These are phyloP conservation scores for Flaveria floridana DNA, from an alignment of 140 eudicot species.

Conservation along the genomic window DNA sequence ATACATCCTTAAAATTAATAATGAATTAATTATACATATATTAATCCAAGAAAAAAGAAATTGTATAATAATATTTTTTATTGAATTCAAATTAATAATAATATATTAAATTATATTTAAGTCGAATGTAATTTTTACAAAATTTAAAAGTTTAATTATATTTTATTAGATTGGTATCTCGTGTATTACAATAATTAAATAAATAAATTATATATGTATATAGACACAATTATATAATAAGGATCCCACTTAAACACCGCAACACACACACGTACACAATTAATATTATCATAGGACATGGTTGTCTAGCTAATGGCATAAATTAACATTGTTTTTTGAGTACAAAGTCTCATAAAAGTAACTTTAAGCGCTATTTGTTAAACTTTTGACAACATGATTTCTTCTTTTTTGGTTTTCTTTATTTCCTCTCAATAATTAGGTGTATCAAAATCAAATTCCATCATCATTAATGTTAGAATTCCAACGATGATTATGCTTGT, in stretches of 20 bases:
- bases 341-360: slow-evolving; percentile 32
- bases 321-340: slow-evolving; percentile 24
- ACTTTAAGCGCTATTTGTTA: slow-evolving; percentile 29
- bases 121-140: too few relatives aligned
- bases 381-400: slow-evolving; percentile 23
- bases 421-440: slow-evolving; percentile 23
- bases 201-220: neutral
- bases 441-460: slow-evolving; percentile 15
- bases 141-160: too few relatives aligned
- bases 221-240: slow-evolving; percentile 23
- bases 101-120: too few relatives aligned
- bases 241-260: slow-evolving; percentile 31
- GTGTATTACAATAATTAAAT: neutral
- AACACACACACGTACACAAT: slow-evolving; percentile 23
- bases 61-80: too few relatives aligned
- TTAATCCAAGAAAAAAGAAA: too few relatives aligned
- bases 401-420: slow-evolving; percentile 9
- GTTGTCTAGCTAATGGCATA: slow-evolving; percentile 38
- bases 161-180: too few relatives aligned
- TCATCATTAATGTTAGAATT: slow-evolving; percentile 18
- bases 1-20: too few relatives aligned
- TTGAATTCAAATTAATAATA: too few relatives aligned
- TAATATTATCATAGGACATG: slow-evolving; percentile 36
- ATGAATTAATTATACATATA: too few relatives aligned
- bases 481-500: slow-evolving; percentile 17